Percentiles rank a stretch among this genome's conserved stretches.
phyloP scores from a whole-genome alignment of 225 moss, liverwort and hornwort genomes.

The Sphagnum tenellum region DNA sequence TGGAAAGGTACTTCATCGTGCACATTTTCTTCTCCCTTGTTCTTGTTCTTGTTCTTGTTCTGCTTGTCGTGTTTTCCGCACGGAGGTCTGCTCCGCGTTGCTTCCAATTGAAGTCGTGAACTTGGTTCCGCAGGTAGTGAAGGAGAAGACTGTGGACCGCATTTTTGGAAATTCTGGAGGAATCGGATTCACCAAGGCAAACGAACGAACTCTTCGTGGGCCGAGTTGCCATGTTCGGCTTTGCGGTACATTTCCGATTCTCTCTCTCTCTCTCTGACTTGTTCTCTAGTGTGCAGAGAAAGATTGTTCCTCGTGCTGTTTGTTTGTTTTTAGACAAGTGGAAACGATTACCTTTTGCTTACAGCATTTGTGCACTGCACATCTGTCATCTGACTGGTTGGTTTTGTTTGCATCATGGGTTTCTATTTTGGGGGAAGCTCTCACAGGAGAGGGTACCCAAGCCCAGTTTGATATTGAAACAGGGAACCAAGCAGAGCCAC shows the following conservation, averaged over 20 bases:
- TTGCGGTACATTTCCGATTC: constrained; percentile 14
- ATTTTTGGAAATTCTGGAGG: constrained; percentile 79
- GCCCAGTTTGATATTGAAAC: constrained; percentile 88
- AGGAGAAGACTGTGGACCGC: constrained; percentile 26
- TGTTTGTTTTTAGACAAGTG: not conserved
- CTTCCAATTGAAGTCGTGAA: too few species aligned
- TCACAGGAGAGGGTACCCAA: constrained; percentile 69
- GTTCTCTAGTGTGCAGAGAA: too few species aligned
- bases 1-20: too few species aligned
- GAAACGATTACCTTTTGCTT: too few species aligned
- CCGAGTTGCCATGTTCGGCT: constrained; percentile 80
- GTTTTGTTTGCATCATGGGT: constrained; percentile 19
- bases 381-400: too few species aligned
- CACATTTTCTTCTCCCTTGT: too few species aligned
- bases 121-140: constrained; percentile 10
- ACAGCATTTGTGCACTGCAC: too few species aligned
- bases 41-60: too few species aligned
- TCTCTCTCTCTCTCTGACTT: too few species aligned
- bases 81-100: too few species aligned
- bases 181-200: constrained; percentile 79
- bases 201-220: constrained; percentile 92
- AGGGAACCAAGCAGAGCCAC: constrained; percentile 73
- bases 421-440: constrained; percentile 66
- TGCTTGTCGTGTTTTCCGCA: too few species aligned
- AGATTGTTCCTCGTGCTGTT: constrained; percentile 11